A percentile compares a stretch with the other conserved stretches of the same genome.
These are phyloP conservation scores for Suillus cothurnatus DNA, from an alignment of 768 basidiomycete genomes.

Conservation along the genomic window DNA sequence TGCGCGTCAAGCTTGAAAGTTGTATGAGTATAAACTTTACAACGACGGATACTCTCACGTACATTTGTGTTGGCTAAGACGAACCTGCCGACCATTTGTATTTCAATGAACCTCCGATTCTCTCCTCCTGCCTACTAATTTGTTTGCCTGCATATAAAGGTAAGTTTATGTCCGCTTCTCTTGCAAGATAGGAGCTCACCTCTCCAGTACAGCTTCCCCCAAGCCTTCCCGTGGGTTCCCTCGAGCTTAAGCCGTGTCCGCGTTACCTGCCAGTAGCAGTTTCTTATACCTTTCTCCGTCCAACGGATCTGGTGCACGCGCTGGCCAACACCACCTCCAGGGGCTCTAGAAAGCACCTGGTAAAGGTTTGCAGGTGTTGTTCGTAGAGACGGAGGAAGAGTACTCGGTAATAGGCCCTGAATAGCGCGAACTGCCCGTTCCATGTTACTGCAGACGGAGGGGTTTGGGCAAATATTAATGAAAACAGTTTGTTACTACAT, in stretches of 20 bases:
- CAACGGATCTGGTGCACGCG: slow-evolving; percentile 75
- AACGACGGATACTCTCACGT: not conserved
- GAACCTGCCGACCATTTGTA: slow-evolving; percentile 69
- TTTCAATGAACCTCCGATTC: slow-evolving; percentile 73
- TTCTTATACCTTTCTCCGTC: slow-evolving; percentile 63
- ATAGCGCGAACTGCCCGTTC: slow-evolving; percentile 36
- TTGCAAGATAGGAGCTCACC: slow-evolving; percentile 46
- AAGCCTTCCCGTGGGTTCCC: slow-evolving; percentile 79
- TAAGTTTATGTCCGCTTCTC: slow-evolving; percentile 2
- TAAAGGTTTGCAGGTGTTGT: slow-evolving; percentile 65
- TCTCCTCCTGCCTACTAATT: slow-evolving; percentile 61
- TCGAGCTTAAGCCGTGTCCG: slow-evolving; percentile 69
- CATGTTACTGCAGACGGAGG: slow-evolving; percentile 6
- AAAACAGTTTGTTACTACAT: not conserved
- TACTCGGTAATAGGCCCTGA: slow-evolving; percentile 57
- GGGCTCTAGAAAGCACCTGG: slow-evolving; percentile 69
- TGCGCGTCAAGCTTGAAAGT: not conserved
- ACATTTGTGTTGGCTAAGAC: slow-evolving; percentile 33
- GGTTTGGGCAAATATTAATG: slow-evolving; percentile 1
- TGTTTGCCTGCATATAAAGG: slow-evolving; percentile 47
- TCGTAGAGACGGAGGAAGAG: slow-evolving; percentile 62
- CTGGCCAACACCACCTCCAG: slow-evolving; percentile 67
- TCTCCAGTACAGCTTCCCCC: slow-evolving; percentile 81
- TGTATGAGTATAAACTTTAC: not conserved
- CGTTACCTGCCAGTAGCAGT: slow-evolving; percentile 78